Evolutionary conservation across 2,329 filamentous ascomycete species (phyloP).

Genomic region (Pyrenophora tritici-repentis): DNA sequence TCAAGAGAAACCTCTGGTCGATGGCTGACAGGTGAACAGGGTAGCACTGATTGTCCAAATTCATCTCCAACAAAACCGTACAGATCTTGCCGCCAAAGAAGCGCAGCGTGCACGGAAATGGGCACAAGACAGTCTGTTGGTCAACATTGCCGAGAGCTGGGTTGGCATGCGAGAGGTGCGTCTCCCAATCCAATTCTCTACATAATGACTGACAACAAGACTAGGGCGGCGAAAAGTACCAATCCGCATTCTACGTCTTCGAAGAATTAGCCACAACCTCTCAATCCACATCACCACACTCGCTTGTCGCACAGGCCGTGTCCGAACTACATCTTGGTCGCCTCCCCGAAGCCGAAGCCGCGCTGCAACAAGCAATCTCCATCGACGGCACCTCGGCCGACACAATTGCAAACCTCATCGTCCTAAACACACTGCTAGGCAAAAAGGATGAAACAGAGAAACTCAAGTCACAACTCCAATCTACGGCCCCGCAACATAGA

Average conservation of each 20-base stretch:
- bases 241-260: constrained; percentile 95
- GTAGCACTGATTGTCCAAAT: constrained; percentile 91
- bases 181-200: constrained; percentile 13
- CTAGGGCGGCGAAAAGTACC: constrained; percentile 92
- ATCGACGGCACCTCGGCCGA: constrained; percentile 73
- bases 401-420: constrained; percentile 80
- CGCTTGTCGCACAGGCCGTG: constrained; percentile 84
- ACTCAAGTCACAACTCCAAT: constrained; percentile 58
- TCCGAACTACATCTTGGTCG: constrained; percentile 90
- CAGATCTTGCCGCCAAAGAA: constrained; percentile 89
- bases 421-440: constrained; percentile 77
- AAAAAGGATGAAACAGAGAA: constrained; percentile 65
- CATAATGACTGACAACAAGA: constrained; percentile 27
- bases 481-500: constrained; percentile 68
- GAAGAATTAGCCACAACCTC: constrained; percentile 92
- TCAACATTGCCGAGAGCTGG: constrained; percentile 96
- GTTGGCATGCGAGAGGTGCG: constrained; percentile 82
- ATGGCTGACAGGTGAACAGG: constrained; percentile 49
- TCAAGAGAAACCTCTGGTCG: background rate
- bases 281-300: constrained; percentile 74
- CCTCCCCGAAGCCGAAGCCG: constrained; percentile 84
- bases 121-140: constrained; percentile 91
- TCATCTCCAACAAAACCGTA: constrained; percentile 86
- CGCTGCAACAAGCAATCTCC: constrained; percentile 77
- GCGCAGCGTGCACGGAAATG: constrained; percentile 84